phyloP scores from a whole-genome alignment of 345 rosid species.

The Tarenaya hassleriana region DNA sequence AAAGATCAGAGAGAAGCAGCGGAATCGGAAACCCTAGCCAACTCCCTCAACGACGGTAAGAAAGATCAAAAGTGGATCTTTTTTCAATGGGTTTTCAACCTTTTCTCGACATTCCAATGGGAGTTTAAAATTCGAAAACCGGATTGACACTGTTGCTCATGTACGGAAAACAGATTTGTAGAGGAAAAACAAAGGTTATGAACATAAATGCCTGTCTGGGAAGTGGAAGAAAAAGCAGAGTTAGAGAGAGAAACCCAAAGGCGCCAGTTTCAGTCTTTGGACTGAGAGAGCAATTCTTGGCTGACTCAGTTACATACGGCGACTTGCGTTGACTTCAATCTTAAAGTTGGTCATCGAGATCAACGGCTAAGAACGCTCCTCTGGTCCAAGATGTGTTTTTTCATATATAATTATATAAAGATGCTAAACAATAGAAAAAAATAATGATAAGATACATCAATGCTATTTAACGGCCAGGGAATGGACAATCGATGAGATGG shows the following conservation, averaged over 20 bases:
- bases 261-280: slow-evolving; percentile 29
- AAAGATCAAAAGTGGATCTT: no score
- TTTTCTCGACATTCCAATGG: slow-evolving; percentile 6
- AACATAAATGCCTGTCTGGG: slow-evolving; percentile 13
- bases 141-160: slow-evolving; percentile 14
- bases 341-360: neutral
- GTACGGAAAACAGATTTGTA: neutral
- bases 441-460: no score
- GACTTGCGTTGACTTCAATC: slow-evolving; percentile 24
- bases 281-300: slow-evolving; percentile 3
- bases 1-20: no score
- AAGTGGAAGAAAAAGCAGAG: slow-evolving; percentile 16
- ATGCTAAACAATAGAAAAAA: no score
- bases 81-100: no score
- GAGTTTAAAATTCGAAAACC: slow-evolving; percentile 2
- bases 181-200: neutral
- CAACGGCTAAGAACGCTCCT: slow-evolving; percentile 20
- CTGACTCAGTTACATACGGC: slow-evolving; percentile 3
- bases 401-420: no score
- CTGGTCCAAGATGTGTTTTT: no score
- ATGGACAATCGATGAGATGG: no score
- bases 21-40: no score
- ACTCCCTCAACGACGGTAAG: no score
- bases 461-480: no score
- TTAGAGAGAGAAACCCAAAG: slow-evolving; percentile 22